Evolutionary conservation across 257 asterid species (phyloP).

Genomic region (Solanum appendiculatum): DNA sequence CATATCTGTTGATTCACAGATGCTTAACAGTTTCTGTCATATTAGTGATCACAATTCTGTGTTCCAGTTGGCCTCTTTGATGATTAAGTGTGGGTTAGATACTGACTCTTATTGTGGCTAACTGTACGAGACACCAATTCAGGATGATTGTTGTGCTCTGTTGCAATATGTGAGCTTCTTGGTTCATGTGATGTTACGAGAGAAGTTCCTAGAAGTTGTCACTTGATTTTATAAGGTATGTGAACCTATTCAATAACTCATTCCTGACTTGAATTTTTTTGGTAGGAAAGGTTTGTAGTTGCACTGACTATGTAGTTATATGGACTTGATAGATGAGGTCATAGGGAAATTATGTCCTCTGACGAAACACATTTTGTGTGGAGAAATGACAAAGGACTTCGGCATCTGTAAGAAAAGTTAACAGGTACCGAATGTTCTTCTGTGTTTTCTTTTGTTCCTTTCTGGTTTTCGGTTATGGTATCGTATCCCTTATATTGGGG

Average conservation of each 20-base stretch:
- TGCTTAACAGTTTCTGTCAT: constrained; percentile 29
- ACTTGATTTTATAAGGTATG: background rate
- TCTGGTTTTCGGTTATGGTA: background rate
- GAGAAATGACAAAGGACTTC: background rate
- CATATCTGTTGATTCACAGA: constrained; percentile 36
- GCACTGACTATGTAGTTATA: background rate
- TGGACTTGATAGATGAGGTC: background rate
- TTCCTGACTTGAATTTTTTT: background rate
- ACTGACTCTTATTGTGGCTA: background rate
- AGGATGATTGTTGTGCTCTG: background rate
- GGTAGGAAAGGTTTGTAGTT: background rate
- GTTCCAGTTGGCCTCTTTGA: constrained; percentile 30
- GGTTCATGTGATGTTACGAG: background rate
- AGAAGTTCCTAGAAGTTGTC: background rate
- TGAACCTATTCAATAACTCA: background rate
- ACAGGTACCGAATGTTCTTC: background rate
- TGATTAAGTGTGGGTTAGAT: constrained; percentile 48
- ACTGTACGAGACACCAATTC: background rate
- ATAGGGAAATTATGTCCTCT: background rate
- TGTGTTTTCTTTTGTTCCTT: too few species aligned
- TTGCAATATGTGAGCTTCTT: background rate
- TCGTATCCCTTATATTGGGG: background rate
- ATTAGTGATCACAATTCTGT: constrained; percentile 22
- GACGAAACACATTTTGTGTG: background rate
- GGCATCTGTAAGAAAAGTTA: background rate